phyloP scores from a whole-genome alignment of 2,329 filamentous ascomycete species.

The Whalleya microplaca region DNA sequence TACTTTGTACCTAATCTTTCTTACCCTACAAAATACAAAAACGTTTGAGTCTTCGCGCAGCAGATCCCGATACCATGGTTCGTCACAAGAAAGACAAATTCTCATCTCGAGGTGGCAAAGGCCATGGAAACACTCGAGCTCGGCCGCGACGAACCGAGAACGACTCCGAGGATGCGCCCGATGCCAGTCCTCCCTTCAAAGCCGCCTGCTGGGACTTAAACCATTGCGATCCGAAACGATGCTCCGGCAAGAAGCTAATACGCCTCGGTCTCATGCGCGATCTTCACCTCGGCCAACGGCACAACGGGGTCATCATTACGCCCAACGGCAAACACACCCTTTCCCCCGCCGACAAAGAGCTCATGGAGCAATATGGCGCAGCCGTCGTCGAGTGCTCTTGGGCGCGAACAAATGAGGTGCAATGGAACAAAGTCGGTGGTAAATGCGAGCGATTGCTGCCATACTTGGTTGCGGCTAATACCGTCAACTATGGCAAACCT shows the following conservation, averaged over 20 bases:
- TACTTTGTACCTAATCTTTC: no score
- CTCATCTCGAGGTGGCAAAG: slow-evolving; percentile 73
- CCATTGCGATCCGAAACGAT: slow-evolving; percentile 96
- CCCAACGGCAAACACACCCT: slow-evolving; percentile 89
- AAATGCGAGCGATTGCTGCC: slow-evolving; percentile 90
- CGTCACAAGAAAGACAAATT: slow-evolving; percentile 93
- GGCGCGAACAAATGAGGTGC: slow-evolving; percentile 89
- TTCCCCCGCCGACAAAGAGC: slow-evolving; percentile 78
- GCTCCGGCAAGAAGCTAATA: slow-evolving; percentile 94
- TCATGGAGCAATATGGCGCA: slow-evolving; percentile 87
- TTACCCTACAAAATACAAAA: no score
- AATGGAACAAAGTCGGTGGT: slow-evolving; percentile 88
- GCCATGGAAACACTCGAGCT: slow-evolving; percentile 60
- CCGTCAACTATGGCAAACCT: slow-evolving; percentile 95
- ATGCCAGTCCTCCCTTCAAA: slow-evolving; percentile 68
- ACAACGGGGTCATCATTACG: slow-evolving; percentile 89
- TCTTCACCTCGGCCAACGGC: slow-evolving; percentile 87
- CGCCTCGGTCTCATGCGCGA: slow-evolving; percentile 91
- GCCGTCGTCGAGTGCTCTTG: slow-evolving; percentile 98
- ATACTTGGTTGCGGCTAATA: slow-evolving; percentile 94
- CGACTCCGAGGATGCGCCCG: slow-evolving; percentile 44
- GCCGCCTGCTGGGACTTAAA: slow-evolving; percentile 98
- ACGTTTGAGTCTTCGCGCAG: no score
- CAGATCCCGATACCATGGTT: slow-evolving; percentile 65
- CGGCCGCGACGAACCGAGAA: slow-evolving; percentile 50